phyloP scores from a whole-genome alignment of 2,329 filamentous ascomycete species.

The Colletotrichum lentis region DNA sequence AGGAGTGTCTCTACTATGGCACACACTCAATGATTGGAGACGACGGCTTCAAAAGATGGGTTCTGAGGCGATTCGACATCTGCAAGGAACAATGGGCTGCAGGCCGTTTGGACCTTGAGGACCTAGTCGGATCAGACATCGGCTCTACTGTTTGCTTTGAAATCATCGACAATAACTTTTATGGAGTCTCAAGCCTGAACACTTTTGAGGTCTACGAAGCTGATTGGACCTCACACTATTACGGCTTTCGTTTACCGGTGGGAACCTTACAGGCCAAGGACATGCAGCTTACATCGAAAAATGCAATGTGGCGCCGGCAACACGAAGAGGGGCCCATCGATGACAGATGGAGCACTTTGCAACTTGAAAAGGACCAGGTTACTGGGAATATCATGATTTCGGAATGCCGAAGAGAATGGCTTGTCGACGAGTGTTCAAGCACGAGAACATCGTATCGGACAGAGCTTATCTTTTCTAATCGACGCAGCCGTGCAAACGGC shows the following conservation, averaged over 20 bases:
- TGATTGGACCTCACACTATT: slow-evolving; percentile 75
- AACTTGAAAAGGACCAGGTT: slow-evolving; percentile 66
- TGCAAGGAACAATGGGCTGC: slow-evolving; percentile 50
- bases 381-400: slow-evolving; percentile 68
- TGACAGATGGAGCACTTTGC: slow-evolving; percentile 75
- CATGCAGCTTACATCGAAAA: slow-evolving; percentile 53
- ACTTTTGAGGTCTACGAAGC: slow-evolving; percentile 69
- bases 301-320: slow-evolving; percentile 69
- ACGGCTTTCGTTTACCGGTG: slow-evolving; percentile 70
- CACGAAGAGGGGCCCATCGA: slow-evolving; percentile 76
- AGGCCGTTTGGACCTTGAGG: slow-evolving; percentile 60
- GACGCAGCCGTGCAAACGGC: slow-evolving; percentile 17
- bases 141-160: slow-evolving; percentile 76
- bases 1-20: slow-evolving; percentile 70
- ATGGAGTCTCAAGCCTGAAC: slow-evolving; percentile 73
- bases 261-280: slow-evolving; percentile 50
- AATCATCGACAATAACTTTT: slow-evolving; percentile 71
- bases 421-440: slow-evolving; percentile 60
- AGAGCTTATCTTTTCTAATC: slow-evolving; percentile 54
- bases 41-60: slow-evolving; percentile 70
- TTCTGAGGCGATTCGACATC: slow-evolving; percentile 63
- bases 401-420: slow-evolving; percentile 76
- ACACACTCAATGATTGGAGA: slow-evolving; percentile 64
- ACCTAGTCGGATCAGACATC: slow-evolving; percentile 70
- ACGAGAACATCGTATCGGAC: slow-evolving; percentile 72